Evolutionary conservation across 306 rosid genomes (phyloP).

Genomic region (Dryas alaskensis): DNA sequence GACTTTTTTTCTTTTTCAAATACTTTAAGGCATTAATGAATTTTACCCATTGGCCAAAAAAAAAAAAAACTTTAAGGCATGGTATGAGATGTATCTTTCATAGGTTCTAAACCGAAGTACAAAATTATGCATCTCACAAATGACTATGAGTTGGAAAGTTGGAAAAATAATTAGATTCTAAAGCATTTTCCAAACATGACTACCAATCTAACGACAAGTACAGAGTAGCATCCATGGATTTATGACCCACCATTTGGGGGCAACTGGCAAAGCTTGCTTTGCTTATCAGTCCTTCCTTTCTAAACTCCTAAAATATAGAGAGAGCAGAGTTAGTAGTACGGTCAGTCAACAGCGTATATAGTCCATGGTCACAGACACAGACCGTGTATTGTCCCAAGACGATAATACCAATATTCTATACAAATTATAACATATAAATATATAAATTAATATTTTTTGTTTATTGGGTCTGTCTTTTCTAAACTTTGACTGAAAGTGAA

Average conservation of each 20-base stretch:
- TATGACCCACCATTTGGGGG: slow-evolving; percentile 10
- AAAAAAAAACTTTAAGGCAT: too few relatives aligned
- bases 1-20: too few relatives aligned
- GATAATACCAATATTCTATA: not conserved
- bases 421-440: not conserved
- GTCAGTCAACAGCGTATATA: slow-evolving; percentile 18
- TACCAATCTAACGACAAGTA: not conserved
- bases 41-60: too few relatives aligned
- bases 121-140: too few relatives aligned
- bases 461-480: slow-evolving; percentile 38
- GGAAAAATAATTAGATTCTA: too few relatives aligned
- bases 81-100: too few relatives aligned
- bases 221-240: not conserved
- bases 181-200: too few relatives aligned
- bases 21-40: too few relatives aligned
- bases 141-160: too few relatives aligned
- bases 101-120: too few relatives aligned
- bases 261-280: slow-evolving; percentile 6
- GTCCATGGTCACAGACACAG: not conserved
- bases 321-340: not conserved
- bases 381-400: slow-evolving; percentile 24
- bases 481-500: slow-evolving; percentile 51
- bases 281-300: not conserved
- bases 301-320: not conserved
- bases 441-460: slow-evolving; percentile 15